phyloP scores from a whole-genome alignment of 371 early-diverging fungal species.

The Apophysomyces trapeziformis region DNA sequence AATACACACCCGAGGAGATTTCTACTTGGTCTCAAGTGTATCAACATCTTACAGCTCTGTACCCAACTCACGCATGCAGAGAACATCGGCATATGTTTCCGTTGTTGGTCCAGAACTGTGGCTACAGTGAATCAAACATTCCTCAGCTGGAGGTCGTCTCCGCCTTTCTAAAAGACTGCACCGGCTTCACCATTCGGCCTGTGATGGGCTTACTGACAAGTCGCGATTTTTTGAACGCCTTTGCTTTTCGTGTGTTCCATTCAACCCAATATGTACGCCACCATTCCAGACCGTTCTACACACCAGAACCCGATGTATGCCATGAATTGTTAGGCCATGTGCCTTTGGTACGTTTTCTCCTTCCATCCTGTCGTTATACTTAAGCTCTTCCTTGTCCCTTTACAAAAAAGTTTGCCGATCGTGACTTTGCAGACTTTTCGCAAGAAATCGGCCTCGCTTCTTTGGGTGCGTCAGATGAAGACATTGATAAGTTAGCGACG shows the following conservation, averaged over 20 bases:
- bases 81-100: constrained; percentile 93
- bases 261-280: constrained; percentile 97
- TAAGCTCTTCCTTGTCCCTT: background rate
- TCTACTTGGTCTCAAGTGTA: constrained; percentile 90
- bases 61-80: constrained; percentile 88
- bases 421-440: constrained; percentile 96
- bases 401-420: constrained; percentile 79
- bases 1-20: constrained; percentile 85
- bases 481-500: constrained; percentile 88
- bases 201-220: constrained; percentile 96
- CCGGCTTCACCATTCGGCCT: constrained; percentile 95
- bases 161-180: constrained; percentile 94
- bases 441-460: constrained; percentile 97
- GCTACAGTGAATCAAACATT: constrained; percentile 82
- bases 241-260: constrained; percentile 97
- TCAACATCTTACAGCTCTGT: constrained; percentile 74
- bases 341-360: constrained; percentile 53
- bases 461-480: constrained; percentile 92
- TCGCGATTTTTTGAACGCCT: constrained; percentile 93
- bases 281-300: constrained; percentile 89
- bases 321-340: constrained; percentile 89
- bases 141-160: constrained; percentile 93
- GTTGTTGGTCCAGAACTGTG: constrained; percentile 91
- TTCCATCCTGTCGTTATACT: too few relatives aligned
- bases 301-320: constrained; percentile 94